Evolutionary conservation across 1,284 basidiomycete species (phyloP).

Genomic region (Dichomitus squalens): DNA sequence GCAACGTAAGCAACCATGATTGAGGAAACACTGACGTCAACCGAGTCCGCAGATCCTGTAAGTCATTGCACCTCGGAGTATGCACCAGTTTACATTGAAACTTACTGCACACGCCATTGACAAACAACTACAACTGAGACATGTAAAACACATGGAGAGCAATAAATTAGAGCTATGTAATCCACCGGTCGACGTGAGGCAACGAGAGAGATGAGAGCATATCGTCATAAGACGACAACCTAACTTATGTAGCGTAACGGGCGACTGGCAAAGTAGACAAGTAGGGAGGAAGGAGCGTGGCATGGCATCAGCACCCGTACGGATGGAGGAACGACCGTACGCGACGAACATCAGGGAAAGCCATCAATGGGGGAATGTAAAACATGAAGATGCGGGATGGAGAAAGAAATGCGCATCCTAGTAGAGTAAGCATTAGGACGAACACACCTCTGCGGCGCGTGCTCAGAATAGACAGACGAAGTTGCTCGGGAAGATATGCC

Average conservation of each 20-base stretch:
- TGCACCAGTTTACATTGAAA: too few species aligned
- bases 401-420: not conserved
- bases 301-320: not conserved
- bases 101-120: too few species aligned
- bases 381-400: not conserved
- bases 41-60: too few species aligned
- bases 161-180: conserved; percentile 23
- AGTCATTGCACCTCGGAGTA: too few species aligned
- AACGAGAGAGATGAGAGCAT: conserved; percentile 17
- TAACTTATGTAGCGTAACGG: not conserved
- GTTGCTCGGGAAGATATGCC: conserved; percentile 92
- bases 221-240: not conserved
- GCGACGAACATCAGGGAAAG: not conserved
- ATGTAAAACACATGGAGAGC: conserved; percentile 2
- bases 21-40: too few species aligned
- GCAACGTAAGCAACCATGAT: too few species aligned
- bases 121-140: too few species aligned
- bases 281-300: not conserved
- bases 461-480: conserved; percentile 53
- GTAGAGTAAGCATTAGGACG: not conserved
- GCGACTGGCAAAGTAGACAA: not conserved
- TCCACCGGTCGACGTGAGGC: conserved; percentile 17
- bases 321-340: not conserved
- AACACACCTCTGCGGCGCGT: not conserved
- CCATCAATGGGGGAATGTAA: not conserved